Percentiles rank a stretch among this genome's conserved stretches.
Conservation (phyloP, 306 rosid genomes). For the Quillaja saponaria region DNA sequence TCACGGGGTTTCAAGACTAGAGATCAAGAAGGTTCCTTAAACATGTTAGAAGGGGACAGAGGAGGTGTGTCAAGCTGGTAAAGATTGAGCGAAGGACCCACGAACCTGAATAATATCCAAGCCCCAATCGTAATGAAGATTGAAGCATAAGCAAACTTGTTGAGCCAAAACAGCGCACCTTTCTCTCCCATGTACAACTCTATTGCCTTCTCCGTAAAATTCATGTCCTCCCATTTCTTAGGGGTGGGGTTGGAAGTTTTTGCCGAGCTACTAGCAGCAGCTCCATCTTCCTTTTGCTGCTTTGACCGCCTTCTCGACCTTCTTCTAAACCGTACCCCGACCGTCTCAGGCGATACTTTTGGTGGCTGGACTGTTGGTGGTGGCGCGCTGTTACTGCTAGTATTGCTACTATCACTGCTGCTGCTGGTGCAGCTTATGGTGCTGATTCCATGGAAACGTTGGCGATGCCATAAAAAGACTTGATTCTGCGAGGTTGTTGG, state of each 20-base stretch:
- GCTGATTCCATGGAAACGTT: slow-evolving; percentile 29
- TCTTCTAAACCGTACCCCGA: slow-evolving; percentile 55
- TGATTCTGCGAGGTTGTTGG: slow-evolving; percentile 10
- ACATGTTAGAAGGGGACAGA: slow-evolving; percentile 56
- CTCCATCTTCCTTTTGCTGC: slow-evolving; percentile 44
- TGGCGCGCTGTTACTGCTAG: slow-evolving; percentile 13
- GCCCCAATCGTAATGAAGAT: slow-evolving; percentile 82
- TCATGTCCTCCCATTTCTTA: slow-evolving; percentile 96
- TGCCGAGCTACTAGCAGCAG: background rate
- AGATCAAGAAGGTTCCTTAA: slow-evolving; percentile 63
- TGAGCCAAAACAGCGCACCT: slow-evolving; percentile 82
- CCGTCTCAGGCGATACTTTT: slow-evolving; percentile 29
- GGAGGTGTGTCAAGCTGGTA: slow-evolving; percentile 86
- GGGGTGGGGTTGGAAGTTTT: slow-evolving; percentile 33
- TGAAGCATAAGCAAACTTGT: slow-evolving; percentile 91
- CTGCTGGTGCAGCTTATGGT: slow-evolving; percentile 37
- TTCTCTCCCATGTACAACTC: slow-evolving; percentile 86
- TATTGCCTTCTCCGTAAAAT: slow-evolving; percentile 60
- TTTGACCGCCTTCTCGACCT: slow-evolving; percentile 60
- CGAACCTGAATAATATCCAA: slow-evolving; percentile 85
- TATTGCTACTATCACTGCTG: slow-evolving; percentile 21
- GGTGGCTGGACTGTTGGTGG: slow-evolving; percentile 37
- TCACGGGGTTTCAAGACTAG: slow-evolving; percentile 11
- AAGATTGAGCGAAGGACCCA: slow-evolving; percentile 83
- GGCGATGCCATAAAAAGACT: slow-evolving; percentile 28